Evolutionary conservation across 495 filamentous ascomycete genomes (phyloP), one percentile per base, ranked within the genome.

Genomic region (Podospora appendiculata): DNA sequence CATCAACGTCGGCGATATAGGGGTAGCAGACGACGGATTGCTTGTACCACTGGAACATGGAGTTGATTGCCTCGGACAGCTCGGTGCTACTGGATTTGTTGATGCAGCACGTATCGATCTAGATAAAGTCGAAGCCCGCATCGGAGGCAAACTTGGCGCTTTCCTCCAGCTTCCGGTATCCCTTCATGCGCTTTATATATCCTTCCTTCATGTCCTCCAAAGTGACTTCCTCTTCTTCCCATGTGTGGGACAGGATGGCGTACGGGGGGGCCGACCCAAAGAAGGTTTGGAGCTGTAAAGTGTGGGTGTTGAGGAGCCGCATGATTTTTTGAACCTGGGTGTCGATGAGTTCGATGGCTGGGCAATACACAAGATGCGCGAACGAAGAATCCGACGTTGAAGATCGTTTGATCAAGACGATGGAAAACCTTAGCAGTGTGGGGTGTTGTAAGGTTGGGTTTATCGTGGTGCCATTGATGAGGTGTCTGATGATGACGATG

Each of bases 161-260:
- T 18, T 45, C 32, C 19, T 45, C 32, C n/a, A 59, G 53, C 54
- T 62, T 62, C 16, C 8, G 40, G 35, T 50, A 66, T 2, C 62
- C 66, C 32, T 54, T 52, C 53, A 64, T 66, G 40, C 8, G 3
- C 6, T 10, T 38, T 1, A 45, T 45, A 16, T 10, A 18, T 0
- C 38, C 17, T 4, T 43, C 17, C 12, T 41, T 25, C 18, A 60
- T 51, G 6, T 56, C 53, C 0, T 25, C 14, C 16, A 47, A 48
- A 7, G 41, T 50, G 32, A 58, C 48, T 36, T 63, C 60, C 7
- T 58, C 55, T 1, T 52, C 48, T 17, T 45, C 52, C 61, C 58
- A 63, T 0, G 58, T 56, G 25, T 58, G 58, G 0, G 58, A 63
- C 2, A 61, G 32, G 6, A 60, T 63, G 19, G 44, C 51, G 32